phyloP scores from a whole-genome alignment of 768 basidiomycete species.

The Psilocybe azurescens region DNA sequence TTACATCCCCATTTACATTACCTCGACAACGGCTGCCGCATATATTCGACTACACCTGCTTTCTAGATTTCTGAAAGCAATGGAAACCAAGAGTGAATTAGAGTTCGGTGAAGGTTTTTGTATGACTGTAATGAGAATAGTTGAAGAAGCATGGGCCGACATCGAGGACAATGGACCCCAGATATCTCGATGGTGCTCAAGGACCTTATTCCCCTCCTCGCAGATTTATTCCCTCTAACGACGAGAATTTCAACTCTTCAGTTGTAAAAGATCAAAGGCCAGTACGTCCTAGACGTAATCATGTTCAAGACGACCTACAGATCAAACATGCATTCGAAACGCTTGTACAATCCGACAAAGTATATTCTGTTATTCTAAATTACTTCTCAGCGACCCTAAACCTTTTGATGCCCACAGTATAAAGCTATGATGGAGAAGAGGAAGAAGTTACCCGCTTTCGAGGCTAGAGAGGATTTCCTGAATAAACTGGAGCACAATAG shows the following conservation, averaged over 20 bases:
- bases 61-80: constrained; percentile 60
- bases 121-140: constrained; percentile 68
- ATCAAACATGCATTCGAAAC: constrained; percentile 59
- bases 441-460: constrained; percentile 77
- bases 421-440: constrained; percentile 58
- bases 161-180: constrained; percentile 78
- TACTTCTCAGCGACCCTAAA: neutral
- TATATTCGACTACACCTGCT: constrained; percentile 89
- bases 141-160: constrained; percentile 73
- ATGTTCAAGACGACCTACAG: constrained; percentile 36
- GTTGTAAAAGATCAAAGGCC: neutral
- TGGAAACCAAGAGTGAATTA: constrained; percentile 59
- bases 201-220: constrained; percentile 52
- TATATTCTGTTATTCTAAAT: constrained; percentile 11
- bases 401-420: constrained; percentile 42
- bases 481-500: constrained; percentile 57
- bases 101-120: constrained; percentile 74
- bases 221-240: constrained; percentile 6
- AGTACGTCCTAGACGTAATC: neutral
- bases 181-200: constrained; percentile 71
- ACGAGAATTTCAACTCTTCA: neutral
- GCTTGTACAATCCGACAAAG: constrained; percentile 45
- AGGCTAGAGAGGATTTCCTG: constrained; percentile 67
- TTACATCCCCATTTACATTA: constrained; percentile 76
- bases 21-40: constrained; percentile 69